phyloP scores from a whole-genome alignment of 768 basidiomycete genomes.

The Trametes elegans region DNA sequence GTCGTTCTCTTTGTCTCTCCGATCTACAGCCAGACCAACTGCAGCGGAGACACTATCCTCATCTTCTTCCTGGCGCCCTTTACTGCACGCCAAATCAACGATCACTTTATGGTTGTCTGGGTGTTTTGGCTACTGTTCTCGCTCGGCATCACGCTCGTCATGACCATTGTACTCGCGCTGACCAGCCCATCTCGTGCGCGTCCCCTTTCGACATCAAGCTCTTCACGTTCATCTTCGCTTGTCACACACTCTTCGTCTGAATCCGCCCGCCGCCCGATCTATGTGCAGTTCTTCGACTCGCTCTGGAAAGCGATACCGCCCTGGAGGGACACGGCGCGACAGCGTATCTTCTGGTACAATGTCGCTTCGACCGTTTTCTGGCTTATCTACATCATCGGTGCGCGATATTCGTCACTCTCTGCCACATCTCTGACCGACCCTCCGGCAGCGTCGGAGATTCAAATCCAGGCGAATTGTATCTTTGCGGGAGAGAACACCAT shows the following conservation, averaged over 20 bases:
- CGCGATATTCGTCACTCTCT: not conserved
- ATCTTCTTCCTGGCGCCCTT: slow-evolving; percentile 22
- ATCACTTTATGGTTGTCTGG: slow-evolving; percentile 25
- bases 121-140: slow-evolving; percentile 27
- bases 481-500: slow-evolving; percentile 25
- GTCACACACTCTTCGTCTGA: not conserved
- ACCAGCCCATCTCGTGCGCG: slow-evolving; percentile 18
- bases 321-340: slow-evolving; percentile 7
- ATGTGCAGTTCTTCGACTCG: not conserved
- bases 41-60: slow-evolving; percentile 22
- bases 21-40: slow-evolving; percentile 23
- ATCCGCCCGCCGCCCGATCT: not conserved
- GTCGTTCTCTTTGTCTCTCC: slow-evolving; percentile 27
- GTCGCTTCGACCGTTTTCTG: slow-evolving; percentile 18
- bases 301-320: not conserved
- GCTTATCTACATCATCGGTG: slow-evolving; percentile 22
- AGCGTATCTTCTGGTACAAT: slow-evolving; percentile 21
- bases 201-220: not conserved
- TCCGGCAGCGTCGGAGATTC: slow-evolving; percentile 22
- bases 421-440: not conserved
- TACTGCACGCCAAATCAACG: slow-evolving; percentile 15
- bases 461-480: slow-evolving; percentile 23
- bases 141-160: slow-evolving; percentile 23
- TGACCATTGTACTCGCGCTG: slow-evolving; percentile 24
- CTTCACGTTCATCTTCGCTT: slow-evolving; percentile 3